Conservation (phyloP, 441 rosid genomes). For the Omphalea diandra region DNA sequence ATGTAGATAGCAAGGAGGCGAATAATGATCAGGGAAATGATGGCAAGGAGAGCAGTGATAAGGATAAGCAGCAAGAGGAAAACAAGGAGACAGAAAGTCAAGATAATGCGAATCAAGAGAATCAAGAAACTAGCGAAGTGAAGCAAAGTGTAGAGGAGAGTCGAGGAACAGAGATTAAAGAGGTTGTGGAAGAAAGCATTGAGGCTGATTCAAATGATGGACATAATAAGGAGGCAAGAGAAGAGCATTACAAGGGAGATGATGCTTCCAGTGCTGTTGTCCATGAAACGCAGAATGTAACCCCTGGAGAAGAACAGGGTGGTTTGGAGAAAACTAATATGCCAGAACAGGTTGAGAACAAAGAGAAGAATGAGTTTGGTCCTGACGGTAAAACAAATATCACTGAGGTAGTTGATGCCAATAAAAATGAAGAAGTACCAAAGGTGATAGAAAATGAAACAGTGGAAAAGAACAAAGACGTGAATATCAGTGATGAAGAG, state of each 20-base stretch:
- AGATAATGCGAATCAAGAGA: constrained; percentile 4
- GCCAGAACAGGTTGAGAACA: constrained; percentile 33
- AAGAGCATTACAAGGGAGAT: constrained; percentile 79
- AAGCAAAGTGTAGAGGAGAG: constrained; percentile 9
- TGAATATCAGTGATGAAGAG: constrained; percentile 34
- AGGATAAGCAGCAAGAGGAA: constrained; percentile 18
- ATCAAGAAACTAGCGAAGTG: constrained; percentile 11
- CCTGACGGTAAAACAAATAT: constrained; percentile 28
- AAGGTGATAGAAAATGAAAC: constrained; percentile 33
- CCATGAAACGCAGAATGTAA: constrained; percentile 44
- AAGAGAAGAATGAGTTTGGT: constrained; percentile 30
- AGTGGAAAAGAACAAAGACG: constrained; percentile 23
- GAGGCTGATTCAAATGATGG: constrained; percentile 40
- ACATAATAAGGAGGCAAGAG: constrained; percentile 65
- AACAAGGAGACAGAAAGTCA: constrained; percentile 27
- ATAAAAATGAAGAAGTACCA: constrained; percentile 42
- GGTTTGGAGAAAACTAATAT: constrained; percentile 25
- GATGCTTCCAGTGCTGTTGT: constrained; percentile 91
- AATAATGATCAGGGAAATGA: no score
- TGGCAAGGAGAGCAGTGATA: constrained; percentile 18
- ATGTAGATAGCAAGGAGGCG: no score
- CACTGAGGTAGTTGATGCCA: constrained; percentile 34
- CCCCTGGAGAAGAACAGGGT: constrained; percentile 36
- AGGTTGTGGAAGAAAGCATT: constrained; percentile 22
- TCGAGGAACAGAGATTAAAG: constrained; percentile 17